Conservation (phyloP, 83 land plant genomes). For the Diphasiastrum complanatum region DNA sequence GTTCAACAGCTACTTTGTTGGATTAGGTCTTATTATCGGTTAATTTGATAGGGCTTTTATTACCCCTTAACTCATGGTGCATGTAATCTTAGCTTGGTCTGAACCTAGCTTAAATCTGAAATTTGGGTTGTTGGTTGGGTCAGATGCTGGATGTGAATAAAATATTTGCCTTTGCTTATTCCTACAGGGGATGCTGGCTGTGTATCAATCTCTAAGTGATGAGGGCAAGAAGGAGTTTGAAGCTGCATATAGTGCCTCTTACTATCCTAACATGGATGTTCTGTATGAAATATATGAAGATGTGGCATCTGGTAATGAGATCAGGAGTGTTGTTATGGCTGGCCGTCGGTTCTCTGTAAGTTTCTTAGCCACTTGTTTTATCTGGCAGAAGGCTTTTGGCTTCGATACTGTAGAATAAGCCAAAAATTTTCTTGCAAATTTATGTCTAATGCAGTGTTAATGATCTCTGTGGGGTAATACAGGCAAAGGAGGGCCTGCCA, state of each 20-base stretch:
- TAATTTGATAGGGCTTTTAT: too few species aligned
- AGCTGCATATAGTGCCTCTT: constrained; percentile 82
- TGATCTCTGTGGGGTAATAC: too few species aligned
- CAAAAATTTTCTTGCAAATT: too few species aligned
- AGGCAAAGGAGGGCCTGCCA: constrained; percentile 93
- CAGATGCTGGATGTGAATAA: too few species aligned
- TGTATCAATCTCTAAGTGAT: constrained; percentile 61
- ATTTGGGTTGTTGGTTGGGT: too few species aligned
- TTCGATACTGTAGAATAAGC: neutral
- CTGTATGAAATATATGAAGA: constrained; percentile 96
- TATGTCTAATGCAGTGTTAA: too few species aligned
- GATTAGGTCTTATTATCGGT: too few species aligned
- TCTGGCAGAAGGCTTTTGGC: neutral
- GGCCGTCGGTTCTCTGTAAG: constrained; percentile 89
- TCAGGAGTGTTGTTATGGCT: constrained; percentile 94
- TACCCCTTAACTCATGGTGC: too few species aligned
- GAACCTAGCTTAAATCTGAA: too few species aligned
- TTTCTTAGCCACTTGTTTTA: neutral
- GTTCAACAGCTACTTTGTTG: too few species aligned
- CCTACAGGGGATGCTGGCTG: constrained; percentile 83
- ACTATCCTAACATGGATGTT: constrained; percentile 89
- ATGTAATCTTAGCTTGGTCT: too few species aligned
- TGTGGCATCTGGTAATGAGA: constrained; percentile 91
- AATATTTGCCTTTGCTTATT: too few species aligned
- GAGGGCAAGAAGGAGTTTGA: constrained; percentile 84